Base-by-base conservation (phyloP, 768 basidiomycete genomes). In the Saitozyma podzolica region DNA sequence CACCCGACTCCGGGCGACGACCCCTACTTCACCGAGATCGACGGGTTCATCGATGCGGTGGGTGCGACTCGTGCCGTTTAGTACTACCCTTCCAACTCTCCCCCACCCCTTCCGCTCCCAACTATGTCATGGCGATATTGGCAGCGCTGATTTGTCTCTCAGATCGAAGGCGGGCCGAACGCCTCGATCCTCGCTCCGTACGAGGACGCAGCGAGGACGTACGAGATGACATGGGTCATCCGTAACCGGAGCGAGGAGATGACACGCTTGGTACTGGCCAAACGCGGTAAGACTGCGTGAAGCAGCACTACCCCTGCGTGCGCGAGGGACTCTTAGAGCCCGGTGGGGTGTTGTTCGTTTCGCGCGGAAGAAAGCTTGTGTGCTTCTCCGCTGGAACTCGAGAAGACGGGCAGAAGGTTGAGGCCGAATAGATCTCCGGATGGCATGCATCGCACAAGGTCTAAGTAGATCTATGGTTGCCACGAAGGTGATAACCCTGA, bases 151-250 rank as follows among this genome's bases (percentile, higher is more conserved):
- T 37, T 29, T 29, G 29, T 8, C 10, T 16, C 48, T 20, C 57
- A 70, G 69, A 71, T 74, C 62, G 73, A 74, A 41, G 56, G 89
- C 73, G 88, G 91, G 67, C 85, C 89, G 0, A 88, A 90, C 51
- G 85, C 87, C 17, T 84, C 86, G 67, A 91, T 95, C 74, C 82
- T 96, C 58, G 89, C 88, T 71, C 84, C 85, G 11, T 95, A 88
- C 80, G 90, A 91, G 79, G 92, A 92, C 87, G 67, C 67, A 79
- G 91, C 91, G 67, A 86, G 84, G 80, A 89, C 91, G 5, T 95
- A 95, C 67, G 87, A 93, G 77, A 83, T 95, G 65, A 93, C 92
- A 39, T 95, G 92, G 92, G 90, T 90, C n/a, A 93, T 95, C 74
- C 87, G 91, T 45, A 64, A 62, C 11, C 63, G 67, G 3, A 63